Conservation (phyloP, 2,329 filamentous ascomycete genomes). For the Xylaria sp. region DNA sequence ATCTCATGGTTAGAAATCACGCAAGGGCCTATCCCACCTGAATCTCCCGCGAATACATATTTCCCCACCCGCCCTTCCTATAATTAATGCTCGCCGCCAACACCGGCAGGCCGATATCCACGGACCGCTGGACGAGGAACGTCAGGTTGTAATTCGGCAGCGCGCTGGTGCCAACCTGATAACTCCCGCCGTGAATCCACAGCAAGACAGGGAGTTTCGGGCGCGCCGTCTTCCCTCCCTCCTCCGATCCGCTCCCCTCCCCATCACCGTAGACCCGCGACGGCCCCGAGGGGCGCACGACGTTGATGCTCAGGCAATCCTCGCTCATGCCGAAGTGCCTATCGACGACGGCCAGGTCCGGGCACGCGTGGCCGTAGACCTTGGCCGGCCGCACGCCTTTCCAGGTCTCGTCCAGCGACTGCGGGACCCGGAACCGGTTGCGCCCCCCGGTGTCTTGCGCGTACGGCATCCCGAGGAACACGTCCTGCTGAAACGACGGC, state of each 20-base stretch:
- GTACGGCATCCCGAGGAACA: conserved; percentile 49
- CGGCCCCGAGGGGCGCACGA: conserved; percentile 37
- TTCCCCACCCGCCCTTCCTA: conserved; percentile 42
- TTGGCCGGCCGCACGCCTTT: conserved; percentile 47
- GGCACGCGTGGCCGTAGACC: conserved; percentile 50
- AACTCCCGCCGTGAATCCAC: conserved; percentile 43
- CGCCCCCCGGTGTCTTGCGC: conserved; percentile 46
- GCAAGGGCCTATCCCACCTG: conserved; percentile 26
- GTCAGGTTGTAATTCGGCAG: conserved; percentile 64
- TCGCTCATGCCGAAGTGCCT: conserved; percentile 38
- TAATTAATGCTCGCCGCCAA: conserved; percentile 57
- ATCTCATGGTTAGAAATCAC: background rate
- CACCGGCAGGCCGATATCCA: conserved; percentile 51
- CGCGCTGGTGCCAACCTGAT: conserved; percentile 37
- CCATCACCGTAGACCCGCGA: conserved; percentile 2
- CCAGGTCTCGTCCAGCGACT: conserved; percentile 47
- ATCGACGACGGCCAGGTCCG: conserved; percentile 29
- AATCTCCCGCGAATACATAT: conserved; percentile 39
- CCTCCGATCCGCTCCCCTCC: too few species aligned
- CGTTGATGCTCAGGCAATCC: conserved; percentile 43
- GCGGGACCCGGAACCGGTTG: conserved; percentile 46
- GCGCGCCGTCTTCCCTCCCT: background rate
- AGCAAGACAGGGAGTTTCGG: conserved; percentile 39
- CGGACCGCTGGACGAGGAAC: conserved; percentile 57
- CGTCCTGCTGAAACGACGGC: conserved; percentile 47